A percentile compares a stretch with the other conserved stretches of the same genome.
phyloP scores from a whole-genome alignment of 2,329 filamentous ascomycete genomes.

The Colletotrichum sp. region DNA sequence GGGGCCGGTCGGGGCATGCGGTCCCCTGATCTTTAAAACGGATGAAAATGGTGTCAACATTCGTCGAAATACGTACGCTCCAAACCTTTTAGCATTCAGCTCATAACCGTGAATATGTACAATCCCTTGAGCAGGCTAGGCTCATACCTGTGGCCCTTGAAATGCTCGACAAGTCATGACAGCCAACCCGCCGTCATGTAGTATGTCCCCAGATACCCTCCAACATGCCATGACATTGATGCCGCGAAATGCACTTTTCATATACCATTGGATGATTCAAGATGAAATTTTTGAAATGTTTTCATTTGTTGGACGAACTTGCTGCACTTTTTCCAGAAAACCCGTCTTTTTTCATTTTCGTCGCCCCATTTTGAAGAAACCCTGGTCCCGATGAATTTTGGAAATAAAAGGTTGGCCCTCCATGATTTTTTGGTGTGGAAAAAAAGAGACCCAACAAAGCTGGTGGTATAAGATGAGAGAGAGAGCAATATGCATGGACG shows the following conservation, averaged over 20 bases:
- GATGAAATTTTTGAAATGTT: background rate
- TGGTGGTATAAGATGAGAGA: constrained; percentile 22
- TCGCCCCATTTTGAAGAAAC: constrained; percentile 8
- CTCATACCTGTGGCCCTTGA: too few relatives aligned
- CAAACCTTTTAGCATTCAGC: too few relatives aligned
- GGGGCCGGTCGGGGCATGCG: too few relatives aligned
- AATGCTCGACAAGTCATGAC: too few relatives aligned
- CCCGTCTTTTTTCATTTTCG: background rate
- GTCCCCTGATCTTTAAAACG: too few relatives aligned
- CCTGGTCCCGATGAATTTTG: constrained; percentile 9
- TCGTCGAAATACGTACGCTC: too few relatives aligned
- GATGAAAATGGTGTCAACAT: too few relatives aligned
- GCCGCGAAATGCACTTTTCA: background rate
- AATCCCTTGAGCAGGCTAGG: too few relatives aligned
- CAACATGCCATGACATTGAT: background rate
- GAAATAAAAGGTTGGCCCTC: background rate
- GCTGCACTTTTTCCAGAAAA: background rate
- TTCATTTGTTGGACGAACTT: background rate
- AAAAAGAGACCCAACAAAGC: constrained; percentile 9
- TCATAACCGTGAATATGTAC: too few relatives aligned
- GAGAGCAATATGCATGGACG: constrained; percentile 20
- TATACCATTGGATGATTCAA: background rate
- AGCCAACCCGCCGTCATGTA: background rate
- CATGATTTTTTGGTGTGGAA: background rate
- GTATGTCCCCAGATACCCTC: background rate